A percentile compares a stretch with the other conserved stretches of the same genome.
Conservation (phyloP, 257 asterid species). For the Galeopsis tetrahit region DNA sequence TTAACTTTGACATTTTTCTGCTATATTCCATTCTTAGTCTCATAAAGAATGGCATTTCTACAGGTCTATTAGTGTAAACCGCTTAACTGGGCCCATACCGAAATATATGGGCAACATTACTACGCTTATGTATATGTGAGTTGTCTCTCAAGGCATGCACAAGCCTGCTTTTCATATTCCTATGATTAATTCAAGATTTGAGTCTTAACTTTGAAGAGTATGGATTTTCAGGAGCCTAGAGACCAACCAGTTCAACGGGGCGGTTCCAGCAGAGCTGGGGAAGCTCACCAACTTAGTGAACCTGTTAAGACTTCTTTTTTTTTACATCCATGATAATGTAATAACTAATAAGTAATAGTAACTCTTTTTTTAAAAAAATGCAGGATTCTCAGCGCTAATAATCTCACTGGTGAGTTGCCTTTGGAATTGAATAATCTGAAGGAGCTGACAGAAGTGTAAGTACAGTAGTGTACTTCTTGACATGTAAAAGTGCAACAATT, state of each 20-base stretch:
- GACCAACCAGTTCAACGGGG: slow-evolving; percentile 58
- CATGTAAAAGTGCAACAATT: slow-evolving; percentile 6
- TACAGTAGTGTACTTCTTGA: background rate
- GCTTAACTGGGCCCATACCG: slow-evolving; percentile 68
- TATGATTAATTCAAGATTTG: background rate
- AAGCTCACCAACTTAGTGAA: slow-evolving; percentile 52
- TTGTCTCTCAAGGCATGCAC: background rate
- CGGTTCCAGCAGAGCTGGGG: slow-evolving; percentile 62
- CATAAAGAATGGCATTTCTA: slow-evolving; percentile 22
- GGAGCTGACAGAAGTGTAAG: slow-evolving; percentile 57
- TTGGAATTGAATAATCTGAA: slow-evolving; percentile 44
- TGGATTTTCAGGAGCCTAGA: slow-evolving; percentile 61
- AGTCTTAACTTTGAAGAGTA: slow-evolving; percentile 22
- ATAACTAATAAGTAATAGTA: background rate
- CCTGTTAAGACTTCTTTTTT: slow-evolving; percentile 43
- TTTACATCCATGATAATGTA: background rate
- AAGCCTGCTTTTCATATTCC: background rate
- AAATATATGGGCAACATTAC: slow-evolving; percentile 57
- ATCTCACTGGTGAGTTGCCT: slow-evolving; percentile 56
- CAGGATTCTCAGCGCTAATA: slow-evolving; percentile 55
- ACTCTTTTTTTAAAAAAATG: slow-evolving; percentile 28
- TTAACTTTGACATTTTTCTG: slow-evolving; percentile 11
- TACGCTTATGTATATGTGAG: slow-evolving; percentile 50
- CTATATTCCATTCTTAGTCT: background rate
- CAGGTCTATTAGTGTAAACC: slow-evolving; percentile 52